Percentiles rank a stretch among this genome's conserved stretches.
phyloP scores from a whole-genome alignment of 768 basidiomycete genomes.

The Hemileccinum impolitum region DNA sequence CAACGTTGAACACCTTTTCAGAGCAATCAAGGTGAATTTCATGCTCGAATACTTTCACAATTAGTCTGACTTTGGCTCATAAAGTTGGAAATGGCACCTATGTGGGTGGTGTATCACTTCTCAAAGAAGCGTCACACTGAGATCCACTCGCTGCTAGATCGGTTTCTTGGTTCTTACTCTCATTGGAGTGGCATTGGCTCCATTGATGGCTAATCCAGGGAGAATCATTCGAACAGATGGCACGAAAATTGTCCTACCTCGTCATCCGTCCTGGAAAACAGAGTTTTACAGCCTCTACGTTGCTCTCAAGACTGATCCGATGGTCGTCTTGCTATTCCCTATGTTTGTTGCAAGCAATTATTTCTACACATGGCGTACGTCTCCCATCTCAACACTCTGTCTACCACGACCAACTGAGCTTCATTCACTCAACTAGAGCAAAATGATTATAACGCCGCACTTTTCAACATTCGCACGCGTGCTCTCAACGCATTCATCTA shows the following conservation, averaged over 20 bases:
- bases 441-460: constrained; percentile 74
- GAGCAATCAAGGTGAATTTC: constrained; percentile 29
- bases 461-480: constrained; percentile 79
- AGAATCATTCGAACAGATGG: constrained; percentile 76
- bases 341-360: constrained; percentile 85
- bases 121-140: background rate
- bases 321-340: constrained; percentile 73
- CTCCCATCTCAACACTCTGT: background rate
- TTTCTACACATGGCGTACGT: constrained; percentile 83
- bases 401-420: constrained; percentile 1
- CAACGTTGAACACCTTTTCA: constrained; percentile 7
- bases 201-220: constrained; percentile 68
- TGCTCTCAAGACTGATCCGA: constrained; percentile 65
- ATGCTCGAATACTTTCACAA: background rate
- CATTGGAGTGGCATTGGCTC: constrained; percentile 63
- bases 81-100: constrained; percentile 73
- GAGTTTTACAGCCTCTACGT: constrained; percentile 70
- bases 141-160: constrained; percentile 46
- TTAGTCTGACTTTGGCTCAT: constrained; percentile 1
- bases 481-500: constrained; percentile 76
- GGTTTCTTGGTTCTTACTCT: constrained; percentile 70
- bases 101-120: constrained; percentile 38
- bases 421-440: constrained; percentile 50
- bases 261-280: constrained; percentile 74
- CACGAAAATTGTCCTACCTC: constrained; percentile 56